phyloP scores from a whole-genome alignment of 805 yeast species.

The Yarrowia sp. region DNA sequence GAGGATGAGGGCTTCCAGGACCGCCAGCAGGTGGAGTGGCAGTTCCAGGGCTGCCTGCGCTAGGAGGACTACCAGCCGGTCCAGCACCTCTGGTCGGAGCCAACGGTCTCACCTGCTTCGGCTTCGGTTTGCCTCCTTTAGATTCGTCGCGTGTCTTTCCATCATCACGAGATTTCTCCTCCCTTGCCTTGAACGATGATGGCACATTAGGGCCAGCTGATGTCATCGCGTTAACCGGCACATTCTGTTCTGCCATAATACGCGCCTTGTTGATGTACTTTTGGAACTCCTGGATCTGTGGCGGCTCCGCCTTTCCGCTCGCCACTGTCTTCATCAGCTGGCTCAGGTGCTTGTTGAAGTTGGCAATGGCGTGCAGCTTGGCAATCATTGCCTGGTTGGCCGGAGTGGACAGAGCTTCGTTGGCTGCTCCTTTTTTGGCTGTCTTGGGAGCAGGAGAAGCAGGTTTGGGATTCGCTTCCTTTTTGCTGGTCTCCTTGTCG shows the following conservation, averaged over 20 bases:
- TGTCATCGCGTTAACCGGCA: constrained; percentile 18
- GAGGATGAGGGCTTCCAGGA: background rate
- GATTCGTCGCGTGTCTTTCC: background rate
- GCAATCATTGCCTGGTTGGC: constrained; percentile 74
- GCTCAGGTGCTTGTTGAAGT: constrained; percentile 62
- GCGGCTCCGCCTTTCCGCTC: constrained; percentile 67
- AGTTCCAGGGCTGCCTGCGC: background rate
- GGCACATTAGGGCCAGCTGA: constrained; percentile 7
- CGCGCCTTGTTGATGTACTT: constrained; percentile 75
- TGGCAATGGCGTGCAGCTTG: constrained; percentile 78
- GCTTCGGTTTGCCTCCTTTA: background rate
- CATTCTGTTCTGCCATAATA: constrained; percentile 10
- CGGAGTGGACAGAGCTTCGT: constrained; percentile 26
- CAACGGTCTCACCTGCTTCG: background rate
- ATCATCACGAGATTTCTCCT: background rate
- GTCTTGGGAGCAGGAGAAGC: background rate
- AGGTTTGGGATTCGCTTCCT: background rate
- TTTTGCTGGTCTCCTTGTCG: too few species aligned
- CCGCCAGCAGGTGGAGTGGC: background rate
- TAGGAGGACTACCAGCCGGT: background rate
- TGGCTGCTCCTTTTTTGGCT: constrained; percentile 26
- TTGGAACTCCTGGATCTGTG: constrained; percentile 75
- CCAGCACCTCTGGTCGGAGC: background rate
- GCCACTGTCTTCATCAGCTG: constrained; percentile 83
- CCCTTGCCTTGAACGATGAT: background rate